Conservation (phyloP, 306 rosid species). For the Corylus avellana region DNA sequence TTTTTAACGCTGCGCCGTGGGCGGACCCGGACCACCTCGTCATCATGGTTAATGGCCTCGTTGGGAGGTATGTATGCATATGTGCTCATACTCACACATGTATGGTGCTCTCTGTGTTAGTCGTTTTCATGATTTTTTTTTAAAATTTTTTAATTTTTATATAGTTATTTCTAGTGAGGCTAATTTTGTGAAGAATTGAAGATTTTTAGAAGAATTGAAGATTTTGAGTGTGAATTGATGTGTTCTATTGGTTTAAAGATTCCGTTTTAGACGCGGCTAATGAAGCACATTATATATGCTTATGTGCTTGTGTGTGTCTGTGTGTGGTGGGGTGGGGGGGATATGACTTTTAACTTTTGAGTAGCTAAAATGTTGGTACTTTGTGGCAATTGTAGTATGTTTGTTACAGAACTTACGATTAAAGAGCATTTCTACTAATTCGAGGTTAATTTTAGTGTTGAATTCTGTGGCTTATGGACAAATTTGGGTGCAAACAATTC, state of each 20-base stretch:
- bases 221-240: background rate
- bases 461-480: background rate
- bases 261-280: background rate
- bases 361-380: background rate
- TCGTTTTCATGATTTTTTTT: background rate
- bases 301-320: background rate
- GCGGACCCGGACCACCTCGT: constrained; percentile 63
- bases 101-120: background rate
- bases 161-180: background rate
- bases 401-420: background rate
- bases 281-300: background rate
- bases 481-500: background rate
- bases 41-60: constrained; percentile 84
- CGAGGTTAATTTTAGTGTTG: background rate
- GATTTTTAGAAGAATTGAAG: background rate
- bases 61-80: constrained; percentile 56
- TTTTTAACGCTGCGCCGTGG: constrained; percentile 25
- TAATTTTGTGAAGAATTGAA: background rate
- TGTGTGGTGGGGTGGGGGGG: background rate
- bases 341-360: background rate
- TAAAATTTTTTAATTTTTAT: background rate
- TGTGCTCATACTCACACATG: too few relatives aligned
- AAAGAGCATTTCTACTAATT: background rate
- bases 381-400: background rate
- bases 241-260: background rate